These are phyloP conservation scores for Cordyceps sp. DNA, from an alignment of 2,329 filamentous ascomycete genomes.

Conservation along the genomic window DNA sequence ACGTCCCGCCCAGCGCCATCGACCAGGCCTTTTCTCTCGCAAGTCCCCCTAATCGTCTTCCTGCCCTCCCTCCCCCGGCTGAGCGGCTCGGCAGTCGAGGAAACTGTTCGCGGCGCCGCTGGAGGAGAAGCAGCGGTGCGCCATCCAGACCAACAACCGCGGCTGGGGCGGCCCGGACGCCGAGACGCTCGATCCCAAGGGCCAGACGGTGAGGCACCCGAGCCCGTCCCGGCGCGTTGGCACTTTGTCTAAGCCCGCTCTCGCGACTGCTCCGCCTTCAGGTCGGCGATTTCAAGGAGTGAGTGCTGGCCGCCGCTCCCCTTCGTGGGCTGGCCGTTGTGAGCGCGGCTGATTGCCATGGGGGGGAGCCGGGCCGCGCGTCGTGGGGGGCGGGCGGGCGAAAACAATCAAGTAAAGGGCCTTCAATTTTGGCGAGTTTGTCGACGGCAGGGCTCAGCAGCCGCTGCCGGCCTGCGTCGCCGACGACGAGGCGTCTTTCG, in stretches of 20 bases:
- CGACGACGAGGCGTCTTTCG: constrained; percentile 41
- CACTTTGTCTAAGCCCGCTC: background rate
- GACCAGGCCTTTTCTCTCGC: constrained; percentile 61
- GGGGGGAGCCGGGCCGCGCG: no score
- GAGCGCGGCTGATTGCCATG: no score
- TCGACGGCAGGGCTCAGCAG: constrained; percentile 53
- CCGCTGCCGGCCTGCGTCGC: constrained; percentile 52
- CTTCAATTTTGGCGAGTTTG: constrained; percentile 81
- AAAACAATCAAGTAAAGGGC: constrained; percentile 49
- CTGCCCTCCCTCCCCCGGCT: no score
- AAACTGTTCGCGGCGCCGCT: constrained; percentile 54
- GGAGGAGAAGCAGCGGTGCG: constrained; percentile 57
- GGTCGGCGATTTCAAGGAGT: constrained; percentile 84
- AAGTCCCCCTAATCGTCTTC: constrained; percentile 8
- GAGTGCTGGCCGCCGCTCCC: no score
- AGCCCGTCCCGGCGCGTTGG: background rate
- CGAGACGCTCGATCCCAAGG: constrained; percentile 73
- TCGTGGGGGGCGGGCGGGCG: no score
- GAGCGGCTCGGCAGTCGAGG: constrained; percentile 32
- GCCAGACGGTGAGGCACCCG: constrained; percentile 46
- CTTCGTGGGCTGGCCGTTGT: no score
- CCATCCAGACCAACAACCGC: constrained; percentile 67
- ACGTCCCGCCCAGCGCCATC: constrained; percentile 51
- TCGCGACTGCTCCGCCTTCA: constrained; percentile 16
- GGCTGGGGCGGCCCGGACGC: constrained; percentile 82